phyloP scores from a whole-genome alignment of 2,329 filamentous ascomycete species.

The Fusarium sp. region DNA sequence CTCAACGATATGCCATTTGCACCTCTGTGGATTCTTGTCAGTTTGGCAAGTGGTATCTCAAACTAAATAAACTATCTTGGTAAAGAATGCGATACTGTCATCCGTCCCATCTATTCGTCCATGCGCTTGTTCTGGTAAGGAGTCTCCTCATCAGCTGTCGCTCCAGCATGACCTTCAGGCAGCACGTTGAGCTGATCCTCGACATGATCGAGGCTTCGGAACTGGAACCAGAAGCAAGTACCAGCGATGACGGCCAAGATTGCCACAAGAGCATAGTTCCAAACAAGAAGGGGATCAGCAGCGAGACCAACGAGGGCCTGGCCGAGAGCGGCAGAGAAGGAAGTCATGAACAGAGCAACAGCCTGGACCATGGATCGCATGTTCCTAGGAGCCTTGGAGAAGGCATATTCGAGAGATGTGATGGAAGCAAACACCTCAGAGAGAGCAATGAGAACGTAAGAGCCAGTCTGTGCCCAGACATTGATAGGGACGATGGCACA shows the following conservation, averaged over 20 bases:
- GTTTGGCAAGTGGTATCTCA: constrained; percentile 4
- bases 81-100: neutral
- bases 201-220: constrained; percentile 69
- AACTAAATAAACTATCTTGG: neutral
- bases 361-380: constrained; percentile 80
- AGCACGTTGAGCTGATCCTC: constrained; percentile 77
- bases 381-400: constrained; percentile 80
- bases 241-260: constrained; percentile 73
- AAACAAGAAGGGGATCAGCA: constrained; percentile 74
- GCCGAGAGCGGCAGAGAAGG: constrained; percentile 75
- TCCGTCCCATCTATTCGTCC: constrained; percentile 16
- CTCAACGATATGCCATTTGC: neutral
- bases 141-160: constrained; percentile 37
- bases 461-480: constrained; percentile 70
- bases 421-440: constrained; percentile 64
- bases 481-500: constrained; percentile 67
- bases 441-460: constrained; percentile 62
- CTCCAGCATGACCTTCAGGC: constrained; percentile 50
- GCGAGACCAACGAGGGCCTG: constrained; percentile 64
- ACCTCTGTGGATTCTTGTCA: neutral
- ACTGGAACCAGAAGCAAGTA: constrained; percentile 75
- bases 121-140: constrained; percentile 32
- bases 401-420: constrained; percentile 78
- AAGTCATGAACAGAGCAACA: constrained; percentile 76
- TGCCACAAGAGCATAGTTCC: constrained; percentile 79